Evolutionary conservation across 2,329 filamentous ascomycete genomes (phyloP), one percentile per base, ranked within the genome.

Genomic region (Colletotrichum simmondsii): DNA sequence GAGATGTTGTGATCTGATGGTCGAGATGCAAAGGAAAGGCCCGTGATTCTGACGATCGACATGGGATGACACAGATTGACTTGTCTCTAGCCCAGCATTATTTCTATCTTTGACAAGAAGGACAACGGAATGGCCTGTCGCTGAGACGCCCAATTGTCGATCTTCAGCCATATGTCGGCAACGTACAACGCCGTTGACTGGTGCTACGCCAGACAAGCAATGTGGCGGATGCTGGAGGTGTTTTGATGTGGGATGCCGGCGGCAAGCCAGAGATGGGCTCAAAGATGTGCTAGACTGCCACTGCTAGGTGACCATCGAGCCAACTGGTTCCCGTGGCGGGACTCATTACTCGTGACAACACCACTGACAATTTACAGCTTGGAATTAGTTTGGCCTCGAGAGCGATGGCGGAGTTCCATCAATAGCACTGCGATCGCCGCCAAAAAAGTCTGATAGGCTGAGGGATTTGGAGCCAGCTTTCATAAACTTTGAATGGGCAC

Each of bases 281-380:
- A 24, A 56, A 37, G 46, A 32, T 26, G 35, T 22, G n/a, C 35
- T 56, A 64, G 49, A 37, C 58, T 42, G 22, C 22, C 12, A 42
- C n/a, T 12, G 32, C 32, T 35, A 35, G 16, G n/a, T 46, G 32
- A 22, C 60, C 61, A 52, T 65, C 28, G 26, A 65, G 53, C 53
- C 61, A 58, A 37, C 19, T 65, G 52, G 62, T 52, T 58, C 66
- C 26, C 32, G 35, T 42, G 3, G 11, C 37, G 24, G n/a, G 60
- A 16, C 24, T 28, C 49, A 69, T 69, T 65, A 69, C 60, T 69
- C 67, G 35, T 35, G 22, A 56, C 24, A 24, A 10, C 19, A 19
- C 22, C 19, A 10, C 42, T 35, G 28, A 62, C 10, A 19, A 42
- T 14, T 8, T 19, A 19, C 16, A 42, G 37, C 37, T 19, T 42